Conservation (phyloP, 2,329 filamentous ascomycete species). For the Alternaria sp. region DNA sequence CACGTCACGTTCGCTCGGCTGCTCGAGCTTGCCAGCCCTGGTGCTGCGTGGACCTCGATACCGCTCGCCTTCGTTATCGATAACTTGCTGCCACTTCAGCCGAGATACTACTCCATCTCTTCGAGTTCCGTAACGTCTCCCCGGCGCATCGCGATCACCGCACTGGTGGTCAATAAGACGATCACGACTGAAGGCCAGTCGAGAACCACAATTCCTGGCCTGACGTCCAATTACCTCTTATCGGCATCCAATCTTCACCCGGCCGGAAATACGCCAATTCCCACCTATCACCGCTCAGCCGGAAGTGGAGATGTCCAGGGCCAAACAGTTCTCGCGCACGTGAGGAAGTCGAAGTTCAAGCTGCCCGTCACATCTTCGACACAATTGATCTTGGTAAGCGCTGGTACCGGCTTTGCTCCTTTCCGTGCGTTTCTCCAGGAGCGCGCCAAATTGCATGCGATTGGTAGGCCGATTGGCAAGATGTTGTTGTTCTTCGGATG, state of each 20-base stretch:
- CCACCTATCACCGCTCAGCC: slow-evolving; percentile 19
- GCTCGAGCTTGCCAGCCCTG: slow-evolving; percentile 36
- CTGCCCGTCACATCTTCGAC: slow-evolving; percentile 51
- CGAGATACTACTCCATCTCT: slow-evolving; percentile 45
- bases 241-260: slow-evolving; percentile 28
- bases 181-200: slow-evolving; percentile 21
- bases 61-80: slow-evolving; percentile 45
- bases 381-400: slow-evolving; percentile 56
- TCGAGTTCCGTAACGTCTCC: slow-evolving; percentile 49
- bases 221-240: slow-evolving; percentile 51
- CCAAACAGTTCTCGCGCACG: slow-evolving; percentile 47
- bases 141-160: slow-evolving; percentile 47
- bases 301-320: slow-evolving; percentile 22
- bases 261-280: slow-evolving; percentile 19
- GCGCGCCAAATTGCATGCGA: slow-evolving; percentile 40
- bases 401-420: slow-evolving; percentile 45
- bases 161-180: slow-evolving; percentile 46
- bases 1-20: slow-evolving; percentile 51
- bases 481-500: slow-evolving; percentile 46
- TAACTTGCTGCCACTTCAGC: slow-evolving; percentile 34
- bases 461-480: slow-evolving; percentile 39
- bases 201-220: slow-evolving; percentile 38
- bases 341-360: slow-evolving; percentile 55
- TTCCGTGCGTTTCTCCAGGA: slow-evolving; percentile 46
- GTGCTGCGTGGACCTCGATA: slow-evolving; percentile 39